Conservation (phyloP, 371 early-diverging fungal genomes). For the Lichtheimia corymbifera region DNA sequence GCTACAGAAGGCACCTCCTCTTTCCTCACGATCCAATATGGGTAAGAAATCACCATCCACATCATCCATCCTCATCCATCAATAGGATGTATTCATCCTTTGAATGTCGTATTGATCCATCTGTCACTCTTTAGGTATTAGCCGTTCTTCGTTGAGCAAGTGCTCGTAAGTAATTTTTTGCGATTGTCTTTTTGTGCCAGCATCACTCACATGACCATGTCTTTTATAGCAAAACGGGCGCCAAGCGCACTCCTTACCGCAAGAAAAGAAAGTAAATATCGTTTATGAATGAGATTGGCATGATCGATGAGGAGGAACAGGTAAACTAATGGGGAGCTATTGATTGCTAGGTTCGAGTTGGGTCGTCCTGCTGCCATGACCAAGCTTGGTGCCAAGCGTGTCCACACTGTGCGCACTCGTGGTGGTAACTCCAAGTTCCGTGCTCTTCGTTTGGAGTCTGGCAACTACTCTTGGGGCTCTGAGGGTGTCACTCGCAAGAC, state of each 20-base stretch:
- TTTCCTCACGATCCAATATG: conserved; percentile 12
- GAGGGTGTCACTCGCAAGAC: conserved; percentile 94
- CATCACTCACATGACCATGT: too few species aligned
- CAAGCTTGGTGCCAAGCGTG: conserved; percentile 93
- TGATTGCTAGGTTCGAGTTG: conserved; percentile 86
- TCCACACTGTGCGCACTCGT: conserved; percentile 90
- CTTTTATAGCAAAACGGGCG: conserved; percentile 12
- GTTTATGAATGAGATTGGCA: not conserved
- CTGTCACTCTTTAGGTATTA: conserved; percentile 13
- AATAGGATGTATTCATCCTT: conserved; percentile 9
- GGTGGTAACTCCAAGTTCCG: conserved; percentile 99
- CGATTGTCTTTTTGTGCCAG: conserved; percentile 13
- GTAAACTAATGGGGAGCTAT: not conserved
- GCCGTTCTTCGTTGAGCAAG: conserved; percentile 19
- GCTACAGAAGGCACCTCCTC: not conserved
- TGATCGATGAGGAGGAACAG: not conserved
- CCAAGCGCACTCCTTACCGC: conserved; percentile 16
- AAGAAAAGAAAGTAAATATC: conserved; percentile 18
- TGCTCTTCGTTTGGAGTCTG: conserved; percentile 97
- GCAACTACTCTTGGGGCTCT: conserved; percentile 98
- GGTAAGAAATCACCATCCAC: conserved; percentile 5
- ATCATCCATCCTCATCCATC: conserved; percentile 11
- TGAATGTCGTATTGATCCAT: not conserved
- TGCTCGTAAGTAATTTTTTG: conserved; percentile 12
- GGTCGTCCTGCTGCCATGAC: conserved; percentile 98